phyloP scores from a whole-genome alignment of 2,329 filamentous ascomycete species.

The Nigrospora osmanthi region DNA sequence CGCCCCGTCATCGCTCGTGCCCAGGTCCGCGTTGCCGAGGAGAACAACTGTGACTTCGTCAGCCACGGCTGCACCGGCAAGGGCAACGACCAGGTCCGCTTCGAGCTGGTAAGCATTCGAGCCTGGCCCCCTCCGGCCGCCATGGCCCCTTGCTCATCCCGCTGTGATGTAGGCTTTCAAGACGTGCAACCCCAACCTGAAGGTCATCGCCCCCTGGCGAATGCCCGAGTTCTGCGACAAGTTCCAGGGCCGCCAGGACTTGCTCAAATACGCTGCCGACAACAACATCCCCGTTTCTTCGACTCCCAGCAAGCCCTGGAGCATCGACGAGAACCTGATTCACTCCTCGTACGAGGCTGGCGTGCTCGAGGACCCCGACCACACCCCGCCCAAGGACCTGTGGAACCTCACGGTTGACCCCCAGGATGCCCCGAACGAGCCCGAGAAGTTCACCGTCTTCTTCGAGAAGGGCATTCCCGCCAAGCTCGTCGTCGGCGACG shows the following conservation, averaged over 20 bases:
- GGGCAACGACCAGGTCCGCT: conserved; percentile 31
- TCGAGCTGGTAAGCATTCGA: conserved; percentile 22
- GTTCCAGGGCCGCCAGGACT: conserved; percentile 54
- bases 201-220: conserved; percentile 67
- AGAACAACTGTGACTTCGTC: conserved; percentile 28
- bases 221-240: conserved; percentile 9
- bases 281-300: conserved; percentile 64
- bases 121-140: conserved; percentile 31
- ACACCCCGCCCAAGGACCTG: conserved; percentile 67
- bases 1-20: conserved; percentile 56
- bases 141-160: conserved; percentile 59
- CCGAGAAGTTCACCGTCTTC: conserved; percentile 62
- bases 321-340: conserved; percentile 61
- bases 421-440: conserved; percentile 59
- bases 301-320: conserved; percentile 39
- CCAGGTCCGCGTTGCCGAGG: conserved; percentile 22
- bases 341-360: conserved; percentile 78
- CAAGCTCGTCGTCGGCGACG: conserved; percentile 40
- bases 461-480: conserved; percentile 71
- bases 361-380: conserved; percentile 58
- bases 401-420: conserved; percentile 68
- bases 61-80: conserved; percentile 53
- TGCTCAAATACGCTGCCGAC: conserved; percentile 62
- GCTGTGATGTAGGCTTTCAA: conserved; percentile 61
- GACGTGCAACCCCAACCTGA: conserved; percentile 10